Evolutionary conservation across 495 filamentous ascomycete species (phyloP).

Genomic region (Aspergillus affinis): DNA sequence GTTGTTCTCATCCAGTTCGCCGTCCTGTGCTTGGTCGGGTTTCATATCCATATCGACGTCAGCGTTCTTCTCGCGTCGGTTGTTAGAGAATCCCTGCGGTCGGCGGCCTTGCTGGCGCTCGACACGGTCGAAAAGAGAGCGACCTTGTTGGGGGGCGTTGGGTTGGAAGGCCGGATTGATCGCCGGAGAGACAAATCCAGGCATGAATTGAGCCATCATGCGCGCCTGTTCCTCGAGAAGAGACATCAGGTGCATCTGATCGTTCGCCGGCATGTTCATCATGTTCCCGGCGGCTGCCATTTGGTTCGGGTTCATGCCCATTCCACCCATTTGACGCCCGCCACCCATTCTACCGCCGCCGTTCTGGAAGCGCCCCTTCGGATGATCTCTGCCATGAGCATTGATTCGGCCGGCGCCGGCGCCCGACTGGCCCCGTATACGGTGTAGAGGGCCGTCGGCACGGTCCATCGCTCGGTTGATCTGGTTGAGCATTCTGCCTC

Average conservation of each 20-base stretch:
- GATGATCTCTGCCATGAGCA: slow-evolving; percentile 66
- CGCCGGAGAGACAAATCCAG: slow-evolving; percentile 46
- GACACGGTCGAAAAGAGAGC: slow-evolving; percentile 79
- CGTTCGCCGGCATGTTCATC: slow-evolving; percentile 62
- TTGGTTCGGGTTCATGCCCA: slow-evolving; percentile 50
- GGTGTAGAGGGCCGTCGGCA: slow-evolving; percentile 73
- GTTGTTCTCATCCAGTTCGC: slow-evolving; percentile 54
- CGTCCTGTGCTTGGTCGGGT: slow-evolving; percentile 27
- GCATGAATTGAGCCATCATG: slow-evolving; percentile 72
- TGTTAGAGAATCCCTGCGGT: slow-evolving; percentile 37
- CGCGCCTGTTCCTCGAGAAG: slow-evolving; percentile 88
- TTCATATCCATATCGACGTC: slow-evolving; percentile 46
- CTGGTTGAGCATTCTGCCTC: slow-evolving; percentile 80
- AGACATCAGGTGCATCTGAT: slow-evolving; percentile 76
- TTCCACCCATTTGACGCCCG: slow-evolving; percentile 50
- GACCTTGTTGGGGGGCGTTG: slow-evolving; percentile 51
- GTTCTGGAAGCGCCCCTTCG: slow-evolving; percentile 61
- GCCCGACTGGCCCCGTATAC: slow-evolving; percentile 61
- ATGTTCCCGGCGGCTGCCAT: slow-evolving; percentile 32
- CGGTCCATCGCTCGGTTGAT: slow-evolving; percentile 86
- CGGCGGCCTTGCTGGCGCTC: slow-evolving; percentile 46
- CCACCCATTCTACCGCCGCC: slow-evolving; percentile 34
- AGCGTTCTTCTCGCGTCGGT: slow-evolving; percentile 27
- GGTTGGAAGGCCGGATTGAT: slow-evolving; percentile 56
- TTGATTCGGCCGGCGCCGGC: slow-evolving; percentile 76